Evolutionary conservation across 305 asterid genomes (phyloP), one percentile per base, ranked within the genome.

Genomic region (Rubia occidens): DNA sequence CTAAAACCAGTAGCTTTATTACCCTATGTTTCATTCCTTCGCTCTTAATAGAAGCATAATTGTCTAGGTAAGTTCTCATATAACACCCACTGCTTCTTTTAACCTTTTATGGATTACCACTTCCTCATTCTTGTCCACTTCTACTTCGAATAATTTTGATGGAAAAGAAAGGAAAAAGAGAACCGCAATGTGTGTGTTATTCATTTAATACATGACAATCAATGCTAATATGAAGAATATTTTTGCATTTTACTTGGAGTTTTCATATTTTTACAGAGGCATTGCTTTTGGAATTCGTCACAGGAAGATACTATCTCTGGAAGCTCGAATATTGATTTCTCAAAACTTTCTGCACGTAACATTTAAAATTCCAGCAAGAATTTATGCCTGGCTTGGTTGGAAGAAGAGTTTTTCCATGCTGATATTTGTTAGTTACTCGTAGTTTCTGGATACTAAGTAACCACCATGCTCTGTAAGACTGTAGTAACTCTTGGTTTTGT

Each of bases 371-470:
- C 89, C 75, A 81, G 87, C 77, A 89, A 74, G 80, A 89, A 87
- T 66, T 79, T 93, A 71, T 87, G 95, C 85, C 80, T 85, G 82
- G 76, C 82, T 72, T 93, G 98, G 98, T 82, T 93, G 82, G 88
- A 87, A 82, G 95, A 87, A 82, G 98, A 90, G 83, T 83, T 91
- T 70, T 67, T 61, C 72, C 65, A 15, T 51, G 54, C 44, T 35
- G 10, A 53, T 67, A 11, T 8, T n/a, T 45, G 42, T 51, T 18
- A 47, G 26, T 63, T n/a, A 21, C 68, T 44, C 40, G 13, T 45
- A 3, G 21, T 74, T 51, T 21, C 68, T 68, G 49, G 21, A 26
- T 35, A 43, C 54, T 56, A 35, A 70, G 21, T 15, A 40, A 8
- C 56, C 17, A 42, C 32, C 62, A 29, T 65, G 60, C 45, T 74